phyloP scores from a whole-genome alignment of 1,139 yeast genomes.

The Sugiyamaella xylanicola region DNA sequence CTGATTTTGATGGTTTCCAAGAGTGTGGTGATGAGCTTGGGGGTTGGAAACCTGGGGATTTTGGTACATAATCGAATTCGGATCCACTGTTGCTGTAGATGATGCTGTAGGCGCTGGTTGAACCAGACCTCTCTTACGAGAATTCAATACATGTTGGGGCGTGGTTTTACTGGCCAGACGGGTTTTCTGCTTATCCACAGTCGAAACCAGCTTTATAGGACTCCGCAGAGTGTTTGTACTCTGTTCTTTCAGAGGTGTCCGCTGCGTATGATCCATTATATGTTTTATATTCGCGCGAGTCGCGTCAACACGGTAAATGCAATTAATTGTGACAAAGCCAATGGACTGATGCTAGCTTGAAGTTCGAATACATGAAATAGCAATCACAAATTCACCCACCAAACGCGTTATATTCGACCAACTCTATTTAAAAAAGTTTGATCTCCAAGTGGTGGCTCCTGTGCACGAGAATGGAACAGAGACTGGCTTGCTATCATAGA shows the following conservation, averaged over 20 bases:
- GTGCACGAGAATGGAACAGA: too few relatives aligned
- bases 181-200: neutral
- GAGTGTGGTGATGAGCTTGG: constrained; percentile 1
- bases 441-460: too few relatives aligned
- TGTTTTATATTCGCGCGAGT: neutral
- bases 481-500: too few relatives aligned
- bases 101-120: neutral
- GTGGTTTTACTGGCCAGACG: neutral
- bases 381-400: too few relatives aligned
- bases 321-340: neutral
- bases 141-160: neutral
- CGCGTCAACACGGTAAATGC: neutral
- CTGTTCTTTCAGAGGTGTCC: constrained; percentile 27
- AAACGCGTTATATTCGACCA: too few relatives aligned
- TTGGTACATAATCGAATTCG: neutral
- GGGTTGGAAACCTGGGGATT: neutral
- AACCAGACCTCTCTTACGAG: neutral
- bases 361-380: too few relatives aligned
- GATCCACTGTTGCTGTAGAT: neutral
- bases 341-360: too few relatives aligned
- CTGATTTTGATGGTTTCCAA: constrained; percentile 9
- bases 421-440: too few relatives aligned
- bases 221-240: constrained; percentile 22
- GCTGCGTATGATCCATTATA: constrained; percentile 12
- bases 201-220: constrained; percentile 11